Evolutionary conservation across 768 basidiomycete genomes (phyloP).

Genomic region (Omphalotus guepiniiformis): DNA sequence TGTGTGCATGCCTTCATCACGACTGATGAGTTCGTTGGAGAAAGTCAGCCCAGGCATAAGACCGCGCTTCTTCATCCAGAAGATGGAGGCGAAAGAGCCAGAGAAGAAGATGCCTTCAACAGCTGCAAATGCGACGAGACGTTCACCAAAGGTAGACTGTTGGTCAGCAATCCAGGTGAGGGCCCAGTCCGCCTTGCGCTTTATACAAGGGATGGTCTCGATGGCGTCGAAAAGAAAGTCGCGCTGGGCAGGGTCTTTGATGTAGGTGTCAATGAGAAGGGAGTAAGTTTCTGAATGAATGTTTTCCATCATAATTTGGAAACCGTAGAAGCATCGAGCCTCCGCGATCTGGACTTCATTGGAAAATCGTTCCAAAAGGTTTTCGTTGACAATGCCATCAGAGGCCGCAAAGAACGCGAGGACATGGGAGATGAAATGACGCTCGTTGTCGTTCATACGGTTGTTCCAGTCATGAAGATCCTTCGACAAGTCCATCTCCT

Average conservation of each 20-base stretch:
- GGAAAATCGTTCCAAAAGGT: conserved; percentile 63
- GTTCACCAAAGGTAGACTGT: conserved; percentile 51
- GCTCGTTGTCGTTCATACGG: conserved; percentile 50
- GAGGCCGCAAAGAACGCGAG: conserved; percentile 70
- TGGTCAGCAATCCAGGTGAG: conserved; percentile 58
- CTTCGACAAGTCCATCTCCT: conserved; percentile 59
- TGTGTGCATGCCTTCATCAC: conserved; percentile 78
- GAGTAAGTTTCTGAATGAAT: conserved; percentile 54
- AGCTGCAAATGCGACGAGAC: conserved; percentile 62
- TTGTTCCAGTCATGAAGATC: conserved; percentile 59
- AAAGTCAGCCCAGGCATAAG: conserved; percentile 71
- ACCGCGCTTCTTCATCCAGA: conserved; percentile 73
- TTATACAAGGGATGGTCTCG: conserved; percentile 62
- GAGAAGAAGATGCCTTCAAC: conserved; percentile 72
- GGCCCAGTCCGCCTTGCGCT: conserved; percentile 62
- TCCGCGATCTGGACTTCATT: conserved; percentile 63
- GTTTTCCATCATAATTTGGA: conserved; percentile 75
- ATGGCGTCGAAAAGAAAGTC: conserved; percentile 29
- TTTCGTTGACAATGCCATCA: conserved; percentile 69
- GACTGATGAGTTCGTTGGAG: conserved; percentile 67
- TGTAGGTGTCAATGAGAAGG: conserved; percentile 9
- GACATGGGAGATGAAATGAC: conserved; percentile 61
- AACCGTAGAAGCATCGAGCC: conserved; percentile 68
- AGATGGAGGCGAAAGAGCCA: conserved; percentile 60
- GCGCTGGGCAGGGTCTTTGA: conserved; percentile 7